phyloP scores from a whole-genome alignment of 441 rosid genomes.

The Populus hybrid region DNA sequence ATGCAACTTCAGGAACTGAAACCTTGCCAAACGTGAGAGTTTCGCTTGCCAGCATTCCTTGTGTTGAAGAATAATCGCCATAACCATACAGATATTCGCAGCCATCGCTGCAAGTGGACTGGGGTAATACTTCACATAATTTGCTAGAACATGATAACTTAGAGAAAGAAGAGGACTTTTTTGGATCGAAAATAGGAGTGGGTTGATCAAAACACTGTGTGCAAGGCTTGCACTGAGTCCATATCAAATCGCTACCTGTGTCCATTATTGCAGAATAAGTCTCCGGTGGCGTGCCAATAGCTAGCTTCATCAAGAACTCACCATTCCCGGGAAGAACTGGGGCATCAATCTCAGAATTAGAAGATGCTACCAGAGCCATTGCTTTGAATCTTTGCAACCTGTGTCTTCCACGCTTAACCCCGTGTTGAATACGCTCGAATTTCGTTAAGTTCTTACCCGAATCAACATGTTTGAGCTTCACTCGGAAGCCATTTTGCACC shows the following conservation, averaged over 20 bases:
- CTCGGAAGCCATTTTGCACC: slow-evolving; percentile 48
- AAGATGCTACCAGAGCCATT: slow-evolving; percentile 38
- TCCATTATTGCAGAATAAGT: slow-evolving; percentile 70
- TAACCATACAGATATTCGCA: slow-evolving; percentile 76
- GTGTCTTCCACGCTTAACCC: slow-evolving; percentile 56
- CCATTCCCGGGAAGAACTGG: slow-evolving; percentile 68
- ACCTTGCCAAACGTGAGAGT: no score
- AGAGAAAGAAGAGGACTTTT: slow-evolving; percentile 57
- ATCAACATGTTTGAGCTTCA: slow-evolving; percentile 61
- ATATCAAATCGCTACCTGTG: slow-evolving; percentile 87
- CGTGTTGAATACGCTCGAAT: slow-evolving; percentile 62
- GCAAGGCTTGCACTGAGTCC: slow-evolving; percentile 98
- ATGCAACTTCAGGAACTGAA: slow-evolving; percentile 49
- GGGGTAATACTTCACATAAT: slow-evolving; percentile 58
- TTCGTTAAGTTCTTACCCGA: slow-evolving; percentile 75
- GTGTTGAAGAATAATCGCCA: slow-evolving; percentile 86
- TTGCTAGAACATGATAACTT: slow-evolving; percentile 50
- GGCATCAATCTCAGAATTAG: slow-evolving; percentile 35
- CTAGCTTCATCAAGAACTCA: slow-evolving; percentile 74
- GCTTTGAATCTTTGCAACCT: slow-evolving; percentile 55
- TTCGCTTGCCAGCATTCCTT: no score
- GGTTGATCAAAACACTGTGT: slow-evolving; percentile 67
- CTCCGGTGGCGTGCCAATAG: slow-evolving; percentile 69
- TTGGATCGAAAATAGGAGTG: slow-evolving; percentile 77
- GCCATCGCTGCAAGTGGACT: slow-evolving; percentile 37